Evolutionary conservation across 1,139 yeast genomes (phyloP).

Genomic region (Sugiyamaella xylanicola): DNA sequence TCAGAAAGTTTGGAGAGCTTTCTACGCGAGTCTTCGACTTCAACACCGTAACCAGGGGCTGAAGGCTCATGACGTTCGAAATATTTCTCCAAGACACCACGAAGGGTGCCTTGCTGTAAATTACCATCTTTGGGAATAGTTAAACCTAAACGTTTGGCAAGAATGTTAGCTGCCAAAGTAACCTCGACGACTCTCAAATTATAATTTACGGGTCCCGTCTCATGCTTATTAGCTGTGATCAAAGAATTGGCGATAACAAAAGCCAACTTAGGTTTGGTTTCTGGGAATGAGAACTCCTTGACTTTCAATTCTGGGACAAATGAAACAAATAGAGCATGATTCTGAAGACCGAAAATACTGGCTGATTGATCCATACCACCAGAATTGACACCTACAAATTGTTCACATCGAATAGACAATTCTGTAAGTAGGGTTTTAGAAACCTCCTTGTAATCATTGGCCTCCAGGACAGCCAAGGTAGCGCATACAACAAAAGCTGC

Average conservation of each 20-base stretch:
- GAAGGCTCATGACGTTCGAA: constrained; percentile 39
- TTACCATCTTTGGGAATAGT: constrained; percentile 56
- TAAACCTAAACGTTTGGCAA: constrained; percentile 54
- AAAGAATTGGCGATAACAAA: constrained; percentile 68
- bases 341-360: constrained; percentile 63
- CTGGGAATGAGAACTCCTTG: constrained; percentile 59
- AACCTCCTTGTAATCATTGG: constrained; percentile 52
- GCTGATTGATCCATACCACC: constrained; percentile 86
- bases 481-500: constrained; percentile 75
- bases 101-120: constrained; percentile 60
- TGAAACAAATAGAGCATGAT: constrained; percentile 61
- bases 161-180: constrained; percentile 60
- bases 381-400: constrained; percentile 71
- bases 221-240: constrained; percentile 64
- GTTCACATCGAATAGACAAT: constrained; percentile 70
- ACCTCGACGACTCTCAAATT: constrained; percentile 73
- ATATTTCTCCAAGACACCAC: constrained; percentile 63
- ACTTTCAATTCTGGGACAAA: constrained; percentile 64
- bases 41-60: constrained; percentile 52
- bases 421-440: constrained; percentile 57
- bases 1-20: constrained; percentile 47
- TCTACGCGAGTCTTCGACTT: constrained; percentile 50
- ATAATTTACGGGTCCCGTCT: constrained; percentile 70
- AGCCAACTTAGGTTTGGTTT: constrained; percentile 49
- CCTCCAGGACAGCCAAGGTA: constrained; percentile 59